phyloP scores from a whole-genome alignment of 306 rosid species.

The Elaeagnus macrophylla region DNA sequence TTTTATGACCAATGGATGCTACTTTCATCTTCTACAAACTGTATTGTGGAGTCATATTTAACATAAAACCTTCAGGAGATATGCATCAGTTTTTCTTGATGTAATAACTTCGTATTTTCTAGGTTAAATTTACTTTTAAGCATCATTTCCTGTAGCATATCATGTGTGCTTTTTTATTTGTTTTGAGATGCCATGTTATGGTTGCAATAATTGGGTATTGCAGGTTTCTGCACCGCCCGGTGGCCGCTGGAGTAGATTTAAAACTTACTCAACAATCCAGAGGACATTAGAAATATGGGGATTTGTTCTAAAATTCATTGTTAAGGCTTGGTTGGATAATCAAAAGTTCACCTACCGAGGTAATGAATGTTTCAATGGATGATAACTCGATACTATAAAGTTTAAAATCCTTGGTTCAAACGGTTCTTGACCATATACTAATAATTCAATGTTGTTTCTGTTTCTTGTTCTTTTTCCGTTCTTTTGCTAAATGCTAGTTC shows the following conservation, averaged over 20 bases:
- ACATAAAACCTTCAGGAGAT: neutral
- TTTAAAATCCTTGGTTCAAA: too few species aligned
- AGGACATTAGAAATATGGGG: constrained; percentile 99
- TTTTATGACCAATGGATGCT: neutral
- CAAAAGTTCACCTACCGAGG: constrained; percentile 80
- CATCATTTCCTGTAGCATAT: too few species aligned
- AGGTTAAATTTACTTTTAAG: neutral
- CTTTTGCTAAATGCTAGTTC: too few species aligned
- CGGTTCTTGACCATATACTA: neutral
- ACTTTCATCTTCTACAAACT: neutral
- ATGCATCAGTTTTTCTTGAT: neutral
- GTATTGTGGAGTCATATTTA: neutral
- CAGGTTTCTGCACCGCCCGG: constrained; percentile 94
- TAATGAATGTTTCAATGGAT: constrained; percentile 13
- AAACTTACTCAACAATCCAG: constrained; percentile 92
- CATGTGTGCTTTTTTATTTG: neutral
- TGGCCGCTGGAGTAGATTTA: constrained; percentile 95
- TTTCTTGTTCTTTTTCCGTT: neutral
- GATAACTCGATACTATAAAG: neutral
- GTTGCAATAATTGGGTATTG: constrained; percentile 18
- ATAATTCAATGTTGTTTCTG: neutral
- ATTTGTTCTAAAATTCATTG: constrained; percentile 67
- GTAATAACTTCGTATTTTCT: neutral
- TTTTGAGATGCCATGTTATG: neutral
- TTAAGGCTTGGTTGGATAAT: constrained; percentile 74